phyloP scores from a whole-genome alignment of 1,284 basidiomycete genomes.

The Phellopilus nigrolimitatus region DNA sequence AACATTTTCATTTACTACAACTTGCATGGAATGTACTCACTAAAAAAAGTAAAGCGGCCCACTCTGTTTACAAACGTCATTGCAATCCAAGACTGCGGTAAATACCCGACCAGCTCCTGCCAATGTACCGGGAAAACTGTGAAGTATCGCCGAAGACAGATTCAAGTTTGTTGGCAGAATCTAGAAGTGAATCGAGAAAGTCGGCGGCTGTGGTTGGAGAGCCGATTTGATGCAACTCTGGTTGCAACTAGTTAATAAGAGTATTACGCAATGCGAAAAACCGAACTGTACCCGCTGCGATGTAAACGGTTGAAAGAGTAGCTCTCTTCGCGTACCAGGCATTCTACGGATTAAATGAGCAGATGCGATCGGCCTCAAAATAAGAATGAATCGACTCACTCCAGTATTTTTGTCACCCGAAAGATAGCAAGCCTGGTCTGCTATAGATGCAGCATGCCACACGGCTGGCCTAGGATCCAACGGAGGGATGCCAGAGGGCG shows the following conservation, averaged over 20 bases:
- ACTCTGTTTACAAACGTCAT: conserved; percentile 11
- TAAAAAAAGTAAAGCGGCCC: too few species aligned
- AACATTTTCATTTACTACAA: too few species aligned
- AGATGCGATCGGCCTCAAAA: background rate
- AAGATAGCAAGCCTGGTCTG: conserved; percentile 63
- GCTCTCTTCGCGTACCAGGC: conserved; percentile 64
- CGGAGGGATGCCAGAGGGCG: conserved; percentile 40
- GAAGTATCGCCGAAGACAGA: conserved; percentile 43
- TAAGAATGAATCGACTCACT: conserved; percentile 39
- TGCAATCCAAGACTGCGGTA: conserved; percentile 40
- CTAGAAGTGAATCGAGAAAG: conserved; percentile 62
- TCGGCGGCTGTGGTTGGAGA: conserved; percentile 58
- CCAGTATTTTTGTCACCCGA: conserved; percentile 47
- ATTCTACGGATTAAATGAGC: conserved; percentile 35
- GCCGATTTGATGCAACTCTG: conserved; percentile 70
- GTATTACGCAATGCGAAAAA: conserved; percentile 15
- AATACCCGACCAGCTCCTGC: conserved; percentile 64
- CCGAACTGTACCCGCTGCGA: conserved; percentile 48
- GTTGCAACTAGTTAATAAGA: background rate
- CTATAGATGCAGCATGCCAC: conserved; percentile 52
- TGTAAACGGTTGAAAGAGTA: conserved; percentile 58
- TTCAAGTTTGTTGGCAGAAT: conserved; percentile 40
- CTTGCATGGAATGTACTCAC: background rate
- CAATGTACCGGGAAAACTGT: conserved; percentile 54
- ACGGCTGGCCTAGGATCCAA: conserved; percentile 57